These are phyloP conservation scores for Bolboschoenus planiculmis DNA, from an alignment of 176 grass and related monocot species.

Conservation along the genomic window DNA sequence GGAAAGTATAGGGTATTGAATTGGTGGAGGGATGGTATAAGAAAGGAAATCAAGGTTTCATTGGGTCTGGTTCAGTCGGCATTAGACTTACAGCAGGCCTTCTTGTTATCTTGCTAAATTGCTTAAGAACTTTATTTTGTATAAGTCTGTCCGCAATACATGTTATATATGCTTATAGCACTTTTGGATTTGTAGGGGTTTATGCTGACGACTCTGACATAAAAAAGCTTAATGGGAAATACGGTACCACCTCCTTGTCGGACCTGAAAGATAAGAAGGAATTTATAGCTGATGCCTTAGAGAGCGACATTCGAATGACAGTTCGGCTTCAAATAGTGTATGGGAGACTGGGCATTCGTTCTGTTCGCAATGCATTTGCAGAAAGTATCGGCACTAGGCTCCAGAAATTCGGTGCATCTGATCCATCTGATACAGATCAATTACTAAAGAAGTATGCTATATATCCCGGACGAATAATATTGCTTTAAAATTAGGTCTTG, in stretches of 20 bases:
- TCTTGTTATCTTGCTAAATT: not conserved
- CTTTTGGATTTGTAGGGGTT: slow-evolving; percentile 42
- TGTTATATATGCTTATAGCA: too few relatives aligned
- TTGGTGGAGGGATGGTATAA: not conserved
- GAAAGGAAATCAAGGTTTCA: not conserved
- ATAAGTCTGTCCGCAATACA: too few relatives aligned
- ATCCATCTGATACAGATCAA: slow-evolving; percentile 44
- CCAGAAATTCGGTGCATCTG: slow-evolving; percentile 50
- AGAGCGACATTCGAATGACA: slow-evolving; percentile 61
- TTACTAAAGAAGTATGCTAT: slow-evolving; percentile 62
- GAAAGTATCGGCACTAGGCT: slow-evolving; percentile 72
- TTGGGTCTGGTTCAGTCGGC: not conserved
- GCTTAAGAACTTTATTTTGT: not conserved
- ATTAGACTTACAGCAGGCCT: not conserved
- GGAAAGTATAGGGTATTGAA: not conserved
- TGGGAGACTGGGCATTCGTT: slow-evolving; percentile 53
- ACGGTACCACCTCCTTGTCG: slow-evolving; percentile 36
- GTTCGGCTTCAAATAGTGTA: slow-evolving; percentile 89
- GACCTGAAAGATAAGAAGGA: slow-evolving; percentile 49
- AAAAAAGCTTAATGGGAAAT: slow-evolving; percentile 48
- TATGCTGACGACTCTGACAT: slow-evolving; percentile 67
- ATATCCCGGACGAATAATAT: not conserved
- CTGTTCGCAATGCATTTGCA: slow-evolving; percentile 62
- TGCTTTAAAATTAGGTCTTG: not conserved
- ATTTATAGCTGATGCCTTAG: slow-evolving; percentile 45